phyloP scores from a whole-genome alignment of 2,329 filamentous ascomycete genomes.

The Alternaria alternata region DNA sequence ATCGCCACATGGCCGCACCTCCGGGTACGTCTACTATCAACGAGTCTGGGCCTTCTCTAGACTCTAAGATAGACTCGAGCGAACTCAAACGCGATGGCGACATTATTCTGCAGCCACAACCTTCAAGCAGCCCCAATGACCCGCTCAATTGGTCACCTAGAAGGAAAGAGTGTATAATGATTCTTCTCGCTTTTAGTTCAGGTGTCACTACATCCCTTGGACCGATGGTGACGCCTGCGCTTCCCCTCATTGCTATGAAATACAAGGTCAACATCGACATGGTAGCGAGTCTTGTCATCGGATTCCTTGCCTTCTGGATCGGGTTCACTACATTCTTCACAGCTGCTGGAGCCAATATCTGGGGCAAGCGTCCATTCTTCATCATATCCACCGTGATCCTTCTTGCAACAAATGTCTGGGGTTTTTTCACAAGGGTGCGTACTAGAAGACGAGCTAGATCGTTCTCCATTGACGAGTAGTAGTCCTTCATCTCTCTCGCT shows the following conservation, averaged over 20 bases:
- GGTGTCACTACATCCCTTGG: slow-evolving; percentile 48
- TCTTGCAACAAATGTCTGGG: slow-evolving; percentile 51
- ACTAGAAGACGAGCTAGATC: not conserved
- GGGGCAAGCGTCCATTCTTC: slow-evolving; percentile 51
- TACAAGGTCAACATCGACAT: slow-evolving; percentile 51
- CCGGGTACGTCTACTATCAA: slow-evolving; percentile 44
- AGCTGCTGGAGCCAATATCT: slow-evolving; percentile 51
- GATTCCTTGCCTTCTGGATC: slow-evolving; percentile 50
- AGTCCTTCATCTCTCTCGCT: slow-evolving; percentile 51
- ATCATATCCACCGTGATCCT: slow-evolving; percentile 49
- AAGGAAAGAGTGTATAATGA: slow-evolving; percentile 46
- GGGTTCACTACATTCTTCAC: slow-evolving; percentile 55
- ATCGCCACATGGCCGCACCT: slow-evolving; percentile 40
- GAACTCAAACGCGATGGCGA: slow-evolving; percentile 60
- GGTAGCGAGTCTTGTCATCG: slow-evolving; percentile 51
- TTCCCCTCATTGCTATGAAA: slow-evolving; percentile 45
- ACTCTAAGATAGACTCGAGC: slow-evolving; percentile 25
- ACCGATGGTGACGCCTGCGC: slow-evolving; percentile 53
- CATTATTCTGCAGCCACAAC: slow-evolving; percentile 88
- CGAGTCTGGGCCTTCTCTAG: slow-evolving; percentile 15
- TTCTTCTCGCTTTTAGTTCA: slow-evolving; percentile 46
- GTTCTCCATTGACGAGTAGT: not conserved
- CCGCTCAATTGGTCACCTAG: slow-evolving; percentile 63
- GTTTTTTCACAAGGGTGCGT: slow-evolving; percentile 47
- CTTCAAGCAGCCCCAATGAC: slow-evolving; percentile 89